Conservation (phyloP, 768 basidiomycete species). For the Mycena olivaceomarginata region DNA sequence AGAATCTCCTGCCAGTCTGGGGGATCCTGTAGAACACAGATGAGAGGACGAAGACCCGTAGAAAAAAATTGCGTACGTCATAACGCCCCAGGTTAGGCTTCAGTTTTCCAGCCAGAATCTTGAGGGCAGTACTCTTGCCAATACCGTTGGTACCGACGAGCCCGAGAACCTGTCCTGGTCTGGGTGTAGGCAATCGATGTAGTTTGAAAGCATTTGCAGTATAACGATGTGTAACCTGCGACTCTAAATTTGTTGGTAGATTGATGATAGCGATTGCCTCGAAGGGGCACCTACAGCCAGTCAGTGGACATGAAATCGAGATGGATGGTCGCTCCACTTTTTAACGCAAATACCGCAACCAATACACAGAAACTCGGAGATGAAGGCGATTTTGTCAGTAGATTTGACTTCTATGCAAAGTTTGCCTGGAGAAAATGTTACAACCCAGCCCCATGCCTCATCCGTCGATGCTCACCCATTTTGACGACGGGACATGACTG, state of each 20-base stretch:
- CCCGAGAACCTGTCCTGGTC: conserved; percentile 98
- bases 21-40: conserved; percentile 78
- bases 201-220: conserved; percentile 99
- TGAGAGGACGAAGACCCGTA: conserved; percentile 19
- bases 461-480: conserved; percentile 80
- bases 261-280: conserved; percentile 99
- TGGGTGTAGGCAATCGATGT: conserved; percentile 96
- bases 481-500: conserved; percentile 97
- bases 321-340: conserved; percentile 78
- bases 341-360: conserved; percentile 99
- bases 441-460: conserved; percentile 5
- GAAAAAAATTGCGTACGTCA: conserved; percentile 75
- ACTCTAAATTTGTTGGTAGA: conserved; percentile 96
- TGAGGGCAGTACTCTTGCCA: conserved; percentile 98
- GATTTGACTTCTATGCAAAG: conserved; percentile 99
- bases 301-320: conserved; percentile 1
- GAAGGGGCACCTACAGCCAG: conserved; percentile 89
- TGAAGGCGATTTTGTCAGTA: conserved; percentile 97
- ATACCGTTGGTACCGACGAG: conserved; percentile 99
- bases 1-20: conserved; percentile 99
- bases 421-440: conserved; percentile 77
- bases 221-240: conserved; percentile 98
- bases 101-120: conserved; percentile 96
- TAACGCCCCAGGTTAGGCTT: conserved; percentile 99
- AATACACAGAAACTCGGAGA: conserved; percentile 99